Evolutionary conservation across 2,329 filamentous ascomycete genomes (phyloP), one percentile per base, ranked within the genome.

Genomic region (Volutella citrinella): DNA sequence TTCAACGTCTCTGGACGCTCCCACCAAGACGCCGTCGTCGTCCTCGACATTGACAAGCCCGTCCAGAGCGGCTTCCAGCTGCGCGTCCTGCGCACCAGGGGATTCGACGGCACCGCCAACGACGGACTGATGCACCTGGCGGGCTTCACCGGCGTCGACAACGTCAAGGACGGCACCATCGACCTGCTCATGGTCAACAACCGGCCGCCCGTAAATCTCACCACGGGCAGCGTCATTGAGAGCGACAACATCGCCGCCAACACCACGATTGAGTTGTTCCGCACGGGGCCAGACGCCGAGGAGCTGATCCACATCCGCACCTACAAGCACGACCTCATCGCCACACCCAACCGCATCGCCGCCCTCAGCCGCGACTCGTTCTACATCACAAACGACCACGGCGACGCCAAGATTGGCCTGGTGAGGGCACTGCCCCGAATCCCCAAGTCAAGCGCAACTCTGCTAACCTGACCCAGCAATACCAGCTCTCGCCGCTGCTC

Each of bases 11-110:
- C 51, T 0, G 57, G 43, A 0, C 56, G 56, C 4, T 57, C 60
- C 2, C 37, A 45, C 4, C 42, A 38, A 12, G 62, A 64, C 35
- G 51, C 55, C 5, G 32, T 65, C 12, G 35, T 62, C 4, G 54
- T 46, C 4, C 15, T 64, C 9, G 47, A 64, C 14, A 47, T 64
- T 12, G 60, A 65, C 30, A 52, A 48, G 20, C 52, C 51, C 3
- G 14, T 21, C 10, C 45, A 34, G 2, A 20, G 34, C 1, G 38
- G 43, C 3, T 52, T 58, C 15, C 32, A 45, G 4, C 28, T 45
- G 12, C 54, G 49, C 3, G 27, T 32, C 2, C 42, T 65, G 10
- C 33, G 40, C 7, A 60, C 52, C 2, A 36, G 47, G 1, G 54
- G 38, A 0, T 64, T 52, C 19, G 15, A 43, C 5, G 61, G 61